Evolutionary conservation across 805 yeast genomes (phyloP), one percentile per base, ranked within the genome.

Genomic region (Candida morakotiae): DNA sequence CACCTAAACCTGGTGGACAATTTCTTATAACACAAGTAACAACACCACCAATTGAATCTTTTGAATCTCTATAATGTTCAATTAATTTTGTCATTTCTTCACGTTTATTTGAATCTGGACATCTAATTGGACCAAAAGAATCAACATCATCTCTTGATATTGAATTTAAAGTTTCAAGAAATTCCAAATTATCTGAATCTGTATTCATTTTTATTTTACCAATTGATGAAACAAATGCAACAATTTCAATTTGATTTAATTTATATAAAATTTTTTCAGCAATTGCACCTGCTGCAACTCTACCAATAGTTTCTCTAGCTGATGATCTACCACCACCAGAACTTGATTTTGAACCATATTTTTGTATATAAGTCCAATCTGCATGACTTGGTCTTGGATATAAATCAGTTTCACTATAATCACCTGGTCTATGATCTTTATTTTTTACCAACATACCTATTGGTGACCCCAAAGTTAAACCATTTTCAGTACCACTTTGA

Each of bases 371-470:
- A 16, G 98, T 93, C 74, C 73, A 88, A 64, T 93, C 98, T 14
- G 98, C 98, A 63, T 93, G 98, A 21, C 96, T 86, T 19, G 98
- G 98, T 64, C 98, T 81, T 49, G 98, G 98, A 68, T 80, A 93
- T 47, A 83, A 73, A 59, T 89, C 98, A 63, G 95, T 93, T 55
- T 91, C 98, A 18, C 86, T 75, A 72, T 93, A 93, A 64, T 93
- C 98, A 47, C 87, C 79, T 9, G 98, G 98, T 57, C 98, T 78
- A 60, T 93, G 98, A 66, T 93, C 98, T 67, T 93, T 88, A 62
- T 93, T 93, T 53, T 73, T 73, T 16, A 93, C 95, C 39, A 89
- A 56, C 96, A 93, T 87, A 9, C 86, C 97, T 42, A 93, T 85
- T 18, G 98, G 98, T 22, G 96, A 86, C 25, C 98, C 98, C 44